Percentiles rank a stretch among this genome's conserved stretches.
These are phyloP conservation scores for Astragalus glycyphyllos DNA, from an alignment of 306 rosid genomes.

Conservation along the genomic window DNA sequence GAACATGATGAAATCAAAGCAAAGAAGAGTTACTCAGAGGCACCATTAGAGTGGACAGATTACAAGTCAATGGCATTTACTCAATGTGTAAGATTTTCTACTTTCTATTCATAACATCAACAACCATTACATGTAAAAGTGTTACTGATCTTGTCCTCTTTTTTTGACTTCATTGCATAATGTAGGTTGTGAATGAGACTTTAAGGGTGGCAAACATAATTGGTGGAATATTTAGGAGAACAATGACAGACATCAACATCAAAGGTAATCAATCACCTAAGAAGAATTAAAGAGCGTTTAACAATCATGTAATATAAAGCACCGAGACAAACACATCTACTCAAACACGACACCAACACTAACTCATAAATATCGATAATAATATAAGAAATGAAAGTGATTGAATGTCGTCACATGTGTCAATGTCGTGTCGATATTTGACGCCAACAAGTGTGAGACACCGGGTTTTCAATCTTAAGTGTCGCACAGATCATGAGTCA, in stretches of 20 bases:
- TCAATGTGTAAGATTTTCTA: constrained; percentile 72
- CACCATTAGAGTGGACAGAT: constrained; percentile 77
- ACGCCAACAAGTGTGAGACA: no score
- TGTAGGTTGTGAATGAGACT: constrained; percentile 91
- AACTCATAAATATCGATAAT: no score
- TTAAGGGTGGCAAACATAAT: constrained; percentile 81
- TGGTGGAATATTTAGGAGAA: constrained; percentile 85
- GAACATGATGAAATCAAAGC: constrained; percentile 84
- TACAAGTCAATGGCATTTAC: constrained; percentile 95
- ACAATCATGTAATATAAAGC: not conserved
- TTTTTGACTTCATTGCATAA: not conserved
- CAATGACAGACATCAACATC: constrained; percentile 72
- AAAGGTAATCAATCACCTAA: constrained; percentile 57
- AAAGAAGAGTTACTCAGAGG: constrained; percentile 52
- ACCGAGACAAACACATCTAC: no score
- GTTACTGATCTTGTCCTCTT: not conserved
- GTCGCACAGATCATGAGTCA: no score
- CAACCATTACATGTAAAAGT: not conserved
- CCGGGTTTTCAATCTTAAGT: no score
- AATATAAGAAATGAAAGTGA: no score
- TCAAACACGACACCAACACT: no score
- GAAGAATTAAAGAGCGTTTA: not conserved
- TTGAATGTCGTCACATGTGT: no score
- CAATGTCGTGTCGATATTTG: no score
- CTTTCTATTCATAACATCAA: constrained; percentile 3